Percentiles rank a stretch among this genome's conserved stretches.
Conservation (phyloP, 495 filamentous ascomycete genomes). For the Usnea hakonensis region DNA sequence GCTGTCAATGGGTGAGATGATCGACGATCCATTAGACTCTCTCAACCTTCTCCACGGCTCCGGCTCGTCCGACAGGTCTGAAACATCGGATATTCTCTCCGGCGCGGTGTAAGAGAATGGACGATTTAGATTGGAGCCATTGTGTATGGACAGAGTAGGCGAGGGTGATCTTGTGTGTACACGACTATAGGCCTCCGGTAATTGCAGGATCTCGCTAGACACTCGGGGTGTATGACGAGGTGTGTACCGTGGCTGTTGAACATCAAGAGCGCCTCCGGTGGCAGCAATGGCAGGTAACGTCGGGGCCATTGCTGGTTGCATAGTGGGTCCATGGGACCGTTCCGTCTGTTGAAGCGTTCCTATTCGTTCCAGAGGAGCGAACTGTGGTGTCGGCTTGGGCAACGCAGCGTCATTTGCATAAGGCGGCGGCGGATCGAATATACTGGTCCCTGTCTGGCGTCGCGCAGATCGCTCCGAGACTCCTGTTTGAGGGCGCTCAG, state of each 20-base stretch:
- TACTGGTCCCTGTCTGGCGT: slow-evolving; percentile 7
- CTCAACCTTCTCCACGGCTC: slow-evolving; percentile 10
- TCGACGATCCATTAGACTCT: slow-evolving; percentile 5
- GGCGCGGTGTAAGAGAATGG: slow-evolving; percentile 11
- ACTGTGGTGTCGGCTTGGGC: slow-evolving; percentile 10
- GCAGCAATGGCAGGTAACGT: not conserved
- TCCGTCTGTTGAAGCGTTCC: slow-evolving; percentile 7
- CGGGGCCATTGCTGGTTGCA: slow-evolving; percentile 4
- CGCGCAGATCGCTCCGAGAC: not conserved
- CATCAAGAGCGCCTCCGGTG: not conserved
- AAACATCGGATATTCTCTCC: slow-evolving; percentile 10
- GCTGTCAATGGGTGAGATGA: slow-evolving; percentile 7
- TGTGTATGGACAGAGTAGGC: slow-evolving; percentile 11
- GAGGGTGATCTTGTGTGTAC: slow-evolving; percentile 5
- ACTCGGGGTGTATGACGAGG: slow-evolving; percentile 6
- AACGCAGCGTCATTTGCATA: slow-evolving; percentile 7
- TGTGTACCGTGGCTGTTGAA: not conserved
- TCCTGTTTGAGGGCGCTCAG: not conserved
- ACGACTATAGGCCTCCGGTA: not conserved
- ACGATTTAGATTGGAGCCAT: slow-evolving; percentile 7
- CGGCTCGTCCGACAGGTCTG: slow-evolving; percentile 2
- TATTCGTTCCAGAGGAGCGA: slow-evolving; percentile 15
- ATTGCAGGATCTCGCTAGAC: slow-evolving; percentile 9
- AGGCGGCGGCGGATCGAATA: slow-evolving; percentile 8
- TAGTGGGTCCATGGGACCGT: not conserved